phyloP scores from a whole-genome alignment of 1,139 yeast species.

The Geotrichum reessii region DNA sequence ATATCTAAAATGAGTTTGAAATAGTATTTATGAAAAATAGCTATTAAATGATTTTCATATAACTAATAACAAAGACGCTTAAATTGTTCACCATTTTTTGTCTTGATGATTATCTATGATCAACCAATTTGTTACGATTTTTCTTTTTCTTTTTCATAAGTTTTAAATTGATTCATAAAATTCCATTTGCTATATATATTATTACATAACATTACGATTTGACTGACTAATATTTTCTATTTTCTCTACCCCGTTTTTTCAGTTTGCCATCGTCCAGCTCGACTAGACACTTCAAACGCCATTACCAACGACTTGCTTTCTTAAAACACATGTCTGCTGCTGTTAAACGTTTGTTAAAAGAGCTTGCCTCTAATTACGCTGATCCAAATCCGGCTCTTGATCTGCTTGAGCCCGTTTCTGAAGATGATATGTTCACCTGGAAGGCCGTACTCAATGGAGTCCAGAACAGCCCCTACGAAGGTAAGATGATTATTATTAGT shows the following conservation, averaged over 20 bases:
- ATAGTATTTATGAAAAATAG: no score
- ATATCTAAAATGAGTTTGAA: no score
- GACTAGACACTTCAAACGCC: not conserved
- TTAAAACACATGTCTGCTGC: conserved; percentile 23
- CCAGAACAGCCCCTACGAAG: conserved; percentile 43
- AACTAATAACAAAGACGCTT: no score
- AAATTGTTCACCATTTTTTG: no score
- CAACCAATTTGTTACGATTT: not conserved
- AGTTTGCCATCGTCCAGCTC: not conserved
- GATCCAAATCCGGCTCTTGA: conserved; percentile 37
- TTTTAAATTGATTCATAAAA: not conserved
- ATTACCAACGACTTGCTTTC: not conserved
- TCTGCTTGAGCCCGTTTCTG: conserved; percentile 44
- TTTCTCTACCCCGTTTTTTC: not conserved
- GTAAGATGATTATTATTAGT: conserved; percentile 11
- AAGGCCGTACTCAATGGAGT: conserved; percentile 56
- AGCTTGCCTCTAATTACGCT: conserved; percentile 39
- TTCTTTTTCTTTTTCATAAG: not conserved
- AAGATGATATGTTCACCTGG: conserved; percentile 54
- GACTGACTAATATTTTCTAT: not conserved
- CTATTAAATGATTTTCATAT: no score
- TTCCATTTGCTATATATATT: not conserved
- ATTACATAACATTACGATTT: not conserved
- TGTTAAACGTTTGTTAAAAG: conserved; percentile 44
- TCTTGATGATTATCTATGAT: no score